Evolutionary conservation across 805 yeast genomes (phyloP).

Genomic region (Starmerella apis): DNA sequence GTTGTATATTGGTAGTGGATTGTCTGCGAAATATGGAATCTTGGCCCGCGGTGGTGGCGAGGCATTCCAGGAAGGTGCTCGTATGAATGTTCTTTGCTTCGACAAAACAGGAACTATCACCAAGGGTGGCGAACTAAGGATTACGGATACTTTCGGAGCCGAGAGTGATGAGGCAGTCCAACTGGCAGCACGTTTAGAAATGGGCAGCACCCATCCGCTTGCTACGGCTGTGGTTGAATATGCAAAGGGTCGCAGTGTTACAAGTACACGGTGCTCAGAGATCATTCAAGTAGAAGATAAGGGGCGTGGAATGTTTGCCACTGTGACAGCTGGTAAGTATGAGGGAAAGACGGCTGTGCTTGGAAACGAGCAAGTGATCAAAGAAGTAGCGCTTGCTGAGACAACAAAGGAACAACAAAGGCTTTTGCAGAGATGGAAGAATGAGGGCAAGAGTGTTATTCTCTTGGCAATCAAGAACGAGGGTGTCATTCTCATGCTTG

Average conservation of each 20-base stretch:
- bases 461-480: slow-evolving; percentile 38
- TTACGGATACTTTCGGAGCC: slow-evolving; percentile 39
- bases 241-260: slow-evolving; percentile 25
- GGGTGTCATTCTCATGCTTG: slow-evolving; percentile 35
- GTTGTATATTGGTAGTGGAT: slow-evolving; percentile 63
- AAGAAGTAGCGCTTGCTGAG: slow-evolving; percentile 39
- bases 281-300: slow-evolving; percentile 16
- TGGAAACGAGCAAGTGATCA: slow-evolving; percentile 54
- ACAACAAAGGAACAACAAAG: slow-evolving; percentile 31
- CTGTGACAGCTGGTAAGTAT: slow-evolving; percentile 16
- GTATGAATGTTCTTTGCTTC: slow-evolving; percentile 53
- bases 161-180: slow-evolving; percentile 35
- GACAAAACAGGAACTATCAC: slow-evolving; percentile 76
- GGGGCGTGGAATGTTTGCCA: slow-evolving; percentile 25
- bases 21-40: slow-evolving; percentile 68
- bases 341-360: slow-evolving; percentile 26
- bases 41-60: slow-evolving; percentile 73
- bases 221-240: slow-evolving; percentile 46
- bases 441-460: slow-evolving; percentile 53
- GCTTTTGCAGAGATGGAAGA: slow-evolving; percentile 45
- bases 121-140: slow-evolving; percentile 45
- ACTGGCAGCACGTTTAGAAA: slow-evolving; percentile 39
- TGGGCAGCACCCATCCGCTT: slow-evolving; percentile 58
- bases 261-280: slow-evolving; percentile 15
- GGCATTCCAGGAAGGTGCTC: slow-evolving; percentile 68